Evolutionary conservation across 2,329 filamentous ascomycete genomes (phyloP).

Genomic region (Fusarium sp.): DNA sequence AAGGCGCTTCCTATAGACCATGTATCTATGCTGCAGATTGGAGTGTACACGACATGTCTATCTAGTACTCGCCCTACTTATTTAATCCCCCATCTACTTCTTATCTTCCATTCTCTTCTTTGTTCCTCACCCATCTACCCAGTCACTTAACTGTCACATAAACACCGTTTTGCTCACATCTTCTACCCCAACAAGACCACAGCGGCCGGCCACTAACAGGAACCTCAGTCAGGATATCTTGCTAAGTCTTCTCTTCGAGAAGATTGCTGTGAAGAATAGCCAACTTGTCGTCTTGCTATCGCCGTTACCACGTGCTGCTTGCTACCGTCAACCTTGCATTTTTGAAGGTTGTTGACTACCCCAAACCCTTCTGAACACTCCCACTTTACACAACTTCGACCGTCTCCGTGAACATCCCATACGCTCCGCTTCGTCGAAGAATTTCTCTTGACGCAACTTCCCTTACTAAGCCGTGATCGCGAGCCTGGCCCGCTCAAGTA

Average conservation of each 20-base stretch:
- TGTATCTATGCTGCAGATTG: conserved; percentile 33
- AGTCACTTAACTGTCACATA: conserved; percentile 6
- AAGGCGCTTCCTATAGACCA: conserved; percentile 23
- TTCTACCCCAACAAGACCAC: conserved; percentile 27
- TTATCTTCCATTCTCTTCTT: conserved; percentile 8
- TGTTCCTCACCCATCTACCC: conserved; percentile 19
- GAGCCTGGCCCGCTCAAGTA: conserved; percentile 50
- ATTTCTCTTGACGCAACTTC: conserved; percentile 14
- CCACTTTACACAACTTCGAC: conserved; percentile 10
- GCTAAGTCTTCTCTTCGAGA: conserved; percentile 34
- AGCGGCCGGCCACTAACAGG: conserved; percentile 39
- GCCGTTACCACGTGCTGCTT: conserved; percentile 38
- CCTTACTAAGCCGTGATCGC: conserved; percentile 34
- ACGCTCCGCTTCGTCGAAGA: conserved; percentile 20
- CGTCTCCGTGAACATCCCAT: conserved; percentile 14
- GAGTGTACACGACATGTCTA: conserved; percentile 28
- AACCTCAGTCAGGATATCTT: conserved; percentile 43
- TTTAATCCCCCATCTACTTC: conserved; percentile 31
- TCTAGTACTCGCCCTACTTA: conserved; percentile 30
- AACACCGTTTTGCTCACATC: conserved; percentile 22
- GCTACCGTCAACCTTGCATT: conserved; percentile 26
- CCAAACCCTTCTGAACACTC: conserved; percentile 10
- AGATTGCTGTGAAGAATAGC: conserved; percentile 44
- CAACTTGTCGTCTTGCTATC: conserved; percentile 44
- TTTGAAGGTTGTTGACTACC: conserved; percentile 17